Percentiles rank a stretch among this genome's conserved stretches.
Evolutionary conservation across 805 yeast species (phyloP).

Genomic region (Candida michaelii): DNA sequence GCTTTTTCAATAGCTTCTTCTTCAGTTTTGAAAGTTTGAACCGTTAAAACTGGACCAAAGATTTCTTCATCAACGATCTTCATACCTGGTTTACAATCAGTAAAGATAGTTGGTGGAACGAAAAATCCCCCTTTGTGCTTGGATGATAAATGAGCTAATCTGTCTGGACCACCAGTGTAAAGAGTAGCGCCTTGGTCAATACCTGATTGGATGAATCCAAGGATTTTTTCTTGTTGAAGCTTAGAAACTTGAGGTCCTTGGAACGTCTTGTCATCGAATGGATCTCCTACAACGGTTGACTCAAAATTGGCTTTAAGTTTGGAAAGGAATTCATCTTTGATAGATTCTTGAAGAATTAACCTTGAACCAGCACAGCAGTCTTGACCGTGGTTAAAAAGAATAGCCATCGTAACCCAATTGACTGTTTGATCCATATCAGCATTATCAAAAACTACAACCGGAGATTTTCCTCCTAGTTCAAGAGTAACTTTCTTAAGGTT

Average conservation of each 20-base stretch:
- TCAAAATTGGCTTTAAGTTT: constrained; percentile 20
- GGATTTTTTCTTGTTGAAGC: constrained; percentile 60
- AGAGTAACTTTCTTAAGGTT: constrained; percentile 41
- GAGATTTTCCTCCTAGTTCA: constrained; percentile 55
- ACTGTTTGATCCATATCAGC: constrained; percentile 43
- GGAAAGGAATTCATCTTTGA: constrained; percentile 29
- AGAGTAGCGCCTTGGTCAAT: constrained; percentile 50
- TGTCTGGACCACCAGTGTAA: constrained; percentile 5
- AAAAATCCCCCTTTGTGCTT: constrained; percentile 41
- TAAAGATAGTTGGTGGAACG: constrained; percentile 30
- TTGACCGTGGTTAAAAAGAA: constrained; percentile 62
- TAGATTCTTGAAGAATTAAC: constrained; percentile 31
- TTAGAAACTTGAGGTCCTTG: constrained; percentile 48
- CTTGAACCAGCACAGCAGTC: constrained; percentile 48
- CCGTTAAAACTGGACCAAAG: constrained; percentile 52
- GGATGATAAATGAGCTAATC: constrained; percentile 31
- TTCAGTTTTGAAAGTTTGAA: constrained; percentile 59
- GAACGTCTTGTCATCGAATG: constrained; percentile 39
- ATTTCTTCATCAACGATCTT: constrained; percentile 30
- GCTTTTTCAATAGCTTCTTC: constrained; percentile 63
- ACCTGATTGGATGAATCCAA: constrained; percentile 64
- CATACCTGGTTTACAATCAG: constrained; percentile 30
- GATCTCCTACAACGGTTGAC: constrained; percentile 14
- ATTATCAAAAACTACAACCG: constrained; percentile 39
- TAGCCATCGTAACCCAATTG: constrained; percentile 49